Percentiles rank a stretch among this genome's conserved stretches.
Evolutionary conservation across 1,284 basidiomycete species (phyloP).

Genomic region (Anthracocystis walkeri): DNA sequence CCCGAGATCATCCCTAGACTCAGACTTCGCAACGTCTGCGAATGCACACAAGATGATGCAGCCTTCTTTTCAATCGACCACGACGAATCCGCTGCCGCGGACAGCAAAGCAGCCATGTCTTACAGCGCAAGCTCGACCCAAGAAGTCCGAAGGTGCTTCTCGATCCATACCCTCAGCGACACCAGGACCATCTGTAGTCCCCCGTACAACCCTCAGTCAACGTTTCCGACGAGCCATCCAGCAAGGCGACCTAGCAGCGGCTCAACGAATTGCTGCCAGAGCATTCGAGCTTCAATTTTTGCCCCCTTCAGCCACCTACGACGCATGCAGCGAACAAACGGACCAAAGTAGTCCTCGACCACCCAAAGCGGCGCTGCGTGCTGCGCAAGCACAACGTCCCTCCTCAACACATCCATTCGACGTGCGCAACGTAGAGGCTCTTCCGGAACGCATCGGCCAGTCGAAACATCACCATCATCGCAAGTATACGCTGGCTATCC

Average conservation of each 20-base stretch:
- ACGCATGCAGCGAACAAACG: background rate
- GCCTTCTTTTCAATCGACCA: constrained; percentile 6
- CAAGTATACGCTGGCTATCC: constrained; percentile 38
- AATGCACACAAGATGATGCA: constrained; percentile 6
- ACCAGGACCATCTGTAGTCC: constrained; percentile 10
- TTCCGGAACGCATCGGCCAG: constrained; percentile 5
- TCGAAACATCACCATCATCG: constrained; percentile 30
- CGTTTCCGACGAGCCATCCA: constrained; percentile 57
- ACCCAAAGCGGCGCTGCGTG: constrained; percentile 30
- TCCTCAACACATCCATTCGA: constrained; percentile 44
- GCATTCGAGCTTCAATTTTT: constrained; percentile 35
- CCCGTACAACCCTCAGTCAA: constrained; percentile 48
- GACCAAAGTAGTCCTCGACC: constrained; percentile 3
- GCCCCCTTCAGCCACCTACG: background rate
- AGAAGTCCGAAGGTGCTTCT: background rate
- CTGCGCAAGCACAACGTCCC: constrained; percentile 36
- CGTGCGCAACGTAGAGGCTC: constrained; percentile 40
- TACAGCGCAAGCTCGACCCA: background rate
- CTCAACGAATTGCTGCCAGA: constrained; percentile 40
- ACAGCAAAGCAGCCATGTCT: constrained; percentile 12
- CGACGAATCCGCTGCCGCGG: constrained; percentile 8
- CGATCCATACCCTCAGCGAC: background rate
- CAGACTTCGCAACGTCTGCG: background rate
- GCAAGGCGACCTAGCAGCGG: constrained; percentile 43
- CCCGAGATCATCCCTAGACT: too few species aligned